Base-by-base conservation (phyloP, 106 monocot species). In the Ottelia alismoides region DNA sequence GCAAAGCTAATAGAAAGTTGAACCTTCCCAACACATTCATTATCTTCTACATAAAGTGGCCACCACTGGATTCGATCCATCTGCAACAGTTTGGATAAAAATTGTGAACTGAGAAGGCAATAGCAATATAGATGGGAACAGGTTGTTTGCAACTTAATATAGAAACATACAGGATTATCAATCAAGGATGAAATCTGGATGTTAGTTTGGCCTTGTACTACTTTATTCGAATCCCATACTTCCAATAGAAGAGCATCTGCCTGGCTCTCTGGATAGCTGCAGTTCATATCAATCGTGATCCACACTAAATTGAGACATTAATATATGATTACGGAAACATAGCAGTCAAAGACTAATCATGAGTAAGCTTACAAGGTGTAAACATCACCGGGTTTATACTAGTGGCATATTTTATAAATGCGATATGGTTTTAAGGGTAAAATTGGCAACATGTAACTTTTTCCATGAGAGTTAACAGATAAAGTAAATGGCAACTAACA, bases 221-320 rank as follows among this genome's bases (percentile, higher is more conserved):
- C 51, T 49, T 67, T 70, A 31, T 75, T 74, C 22, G 19, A 48
- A 64, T 79, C 69, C 44, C 73, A 76, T 2, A 89, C 76, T 48
- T 98, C 89, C 5, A 89, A 23, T 20, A 74, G 57, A 74, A 98
- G 56, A 30, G 53, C 76, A 70, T 98, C 85, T 52, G 58, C 61
- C 52, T 70, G 67, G 65, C 76, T 82, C 67, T 89, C 89, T 53
- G 85, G 85, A 56, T 70, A 82, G 51, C 96, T 98, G 76, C 31
- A 63, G 54, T n/a, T n/a, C n/a, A n/a, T n/a, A n/a, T n/a, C n/a
- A n/a, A n/a, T n/a, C n/a, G n/a, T n/a, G n/a, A 17, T 27, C 29
- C 40, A 16, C 16, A 7, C 16, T 6, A 43, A 43, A 7, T 43
- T 43, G 40, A 43, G 40, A 7, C 6, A 43, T 43, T 6, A 43